Evolutionary conservation across 2,329 filamentous ascomycete species (phyloP), one percentile per base, ranked within the genome.

Genomic region (Chrysosporium keratinophilum): DNA sequence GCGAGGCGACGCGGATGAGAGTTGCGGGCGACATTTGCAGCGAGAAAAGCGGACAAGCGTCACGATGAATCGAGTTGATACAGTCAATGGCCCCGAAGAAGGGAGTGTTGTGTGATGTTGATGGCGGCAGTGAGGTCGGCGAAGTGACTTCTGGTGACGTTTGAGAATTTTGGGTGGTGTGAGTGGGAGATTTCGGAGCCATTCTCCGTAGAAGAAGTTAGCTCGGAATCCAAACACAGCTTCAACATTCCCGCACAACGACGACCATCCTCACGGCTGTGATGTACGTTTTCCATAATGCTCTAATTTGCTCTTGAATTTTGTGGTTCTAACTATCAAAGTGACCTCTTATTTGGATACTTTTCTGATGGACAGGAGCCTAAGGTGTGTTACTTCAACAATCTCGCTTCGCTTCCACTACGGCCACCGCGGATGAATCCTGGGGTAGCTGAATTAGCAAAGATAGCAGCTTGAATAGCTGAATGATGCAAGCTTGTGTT

Each of bases 1-100:
- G 85, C 71, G 79, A 79, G 72, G 84, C 83, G 67, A 83, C 73
- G 69, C 86, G 84, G 74, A 89, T 76, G 67, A 89, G 72, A 59
- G 81, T 76, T 61, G 80, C 74, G 64, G 84, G 83, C 69, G 81
- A 80, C 81, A 85, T 86, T 72, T 68, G 65, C 64, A 64, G 60
- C 19, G 43, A 50, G 48, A 54, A 48, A 52, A 54, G 43, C 19
- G n/a, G 35, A 41, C 17, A 20, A 23, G 14, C 28, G 7, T 20
- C 28, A 34, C 39, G 14, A 37, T 2, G 49, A 39, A 54, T 46
- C 42, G 11, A 39, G 49, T 37, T 31, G 45, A 43, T 23, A 23
- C 15, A 12, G 40, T 37, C 31, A 44, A 52, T 35, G 40, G 28
- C 44, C 41, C 49, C 49, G 9, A 28, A 44, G 23, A 15, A 3